These are phyloP conservation scores for Pseudogymnoascus pannorum DNA, from an alignment of 2,329 filamentous ascomycete species.

Conservation along the genomic window DNA sequence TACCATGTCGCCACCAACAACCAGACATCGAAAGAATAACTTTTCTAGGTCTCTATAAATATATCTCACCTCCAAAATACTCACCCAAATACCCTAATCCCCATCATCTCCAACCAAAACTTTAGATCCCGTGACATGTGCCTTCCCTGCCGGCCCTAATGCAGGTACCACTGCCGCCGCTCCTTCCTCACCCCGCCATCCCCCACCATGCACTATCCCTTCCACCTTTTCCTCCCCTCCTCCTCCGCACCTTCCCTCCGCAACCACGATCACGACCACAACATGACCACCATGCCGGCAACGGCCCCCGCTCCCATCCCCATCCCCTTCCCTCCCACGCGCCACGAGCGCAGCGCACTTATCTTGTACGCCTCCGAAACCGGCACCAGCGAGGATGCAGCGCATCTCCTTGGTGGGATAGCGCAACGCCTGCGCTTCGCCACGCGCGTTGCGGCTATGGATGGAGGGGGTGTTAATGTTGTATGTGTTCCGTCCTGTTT, in stretches of 20 bases:
- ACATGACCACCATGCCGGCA: neutral
- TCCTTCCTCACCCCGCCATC: neutral
- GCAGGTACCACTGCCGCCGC: neutral
- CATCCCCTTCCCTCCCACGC: constrained; percentile 9
- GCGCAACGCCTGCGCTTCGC: constrained; percentile 72
- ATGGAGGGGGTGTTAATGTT: constrained; percentile 57
- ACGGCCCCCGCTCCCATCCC: neutral
- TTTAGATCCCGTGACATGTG: neutral
- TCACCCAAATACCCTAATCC: neutral
- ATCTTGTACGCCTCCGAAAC: constrained; percentile 93
- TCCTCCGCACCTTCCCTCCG: neutral
- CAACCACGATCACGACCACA: neutral
- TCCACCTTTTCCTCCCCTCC: neutral
- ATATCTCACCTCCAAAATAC: no score
- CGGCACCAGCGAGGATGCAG: constrained; percentile 86
- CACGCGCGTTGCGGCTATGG: constrained; percentile 68
- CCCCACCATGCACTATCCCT: neutral
- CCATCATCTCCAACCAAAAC: neutral
- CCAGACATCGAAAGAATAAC: neutral
- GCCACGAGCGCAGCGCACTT: constrained; percentile 45
- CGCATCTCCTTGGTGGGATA: constrained; percentile 70
- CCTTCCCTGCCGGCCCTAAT: neutral
- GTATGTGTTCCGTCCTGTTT: constrained; percentile 43
- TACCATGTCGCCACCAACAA: neutral
- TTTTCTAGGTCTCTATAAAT: no score